These are phyloP conservation scores for Aureobasidium melanogenum DNA, from an alignment of 2,329 filamentous ascomycete species.

Conservation along the genomic window DNA sequence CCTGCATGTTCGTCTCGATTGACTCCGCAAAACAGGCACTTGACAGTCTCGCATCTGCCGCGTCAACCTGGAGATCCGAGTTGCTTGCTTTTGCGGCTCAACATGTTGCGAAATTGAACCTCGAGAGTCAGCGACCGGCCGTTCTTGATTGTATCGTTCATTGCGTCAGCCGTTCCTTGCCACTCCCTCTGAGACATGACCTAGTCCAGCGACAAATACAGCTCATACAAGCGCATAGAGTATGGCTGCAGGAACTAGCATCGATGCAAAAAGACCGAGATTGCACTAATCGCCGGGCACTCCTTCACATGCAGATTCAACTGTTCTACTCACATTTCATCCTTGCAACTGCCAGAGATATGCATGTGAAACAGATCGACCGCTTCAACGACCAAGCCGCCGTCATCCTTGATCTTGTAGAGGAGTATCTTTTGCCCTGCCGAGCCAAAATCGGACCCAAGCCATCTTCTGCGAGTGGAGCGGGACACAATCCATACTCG, in stretches of 20 bases:
- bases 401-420: neutral
- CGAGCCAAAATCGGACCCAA: neutral
- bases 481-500: neutral
- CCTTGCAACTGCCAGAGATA: neutral
- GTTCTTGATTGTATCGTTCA: neutral
- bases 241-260: neutral
- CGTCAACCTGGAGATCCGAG: neutral
- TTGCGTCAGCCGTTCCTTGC: neutral
- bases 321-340: neutral
- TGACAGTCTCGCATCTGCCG: neutral
- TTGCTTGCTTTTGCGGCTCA: neutral
- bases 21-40: neutral
- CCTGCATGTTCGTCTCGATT: neutral
- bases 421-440: neutral
- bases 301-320: neutral
- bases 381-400: neutral
- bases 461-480: neutral
- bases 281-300: neutral
- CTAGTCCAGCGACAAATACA: neutral
- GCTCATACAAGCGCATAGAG: neutral
- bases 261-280: neutral
- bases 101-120: neutral
- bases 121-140: neutral
- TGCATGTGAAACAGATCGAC: neutral
- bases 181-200: neutral